Base-by-base conservation (phyloP, 2,329 filamentous ascomycete genomes). In the Xylaria sp. region DNA sequence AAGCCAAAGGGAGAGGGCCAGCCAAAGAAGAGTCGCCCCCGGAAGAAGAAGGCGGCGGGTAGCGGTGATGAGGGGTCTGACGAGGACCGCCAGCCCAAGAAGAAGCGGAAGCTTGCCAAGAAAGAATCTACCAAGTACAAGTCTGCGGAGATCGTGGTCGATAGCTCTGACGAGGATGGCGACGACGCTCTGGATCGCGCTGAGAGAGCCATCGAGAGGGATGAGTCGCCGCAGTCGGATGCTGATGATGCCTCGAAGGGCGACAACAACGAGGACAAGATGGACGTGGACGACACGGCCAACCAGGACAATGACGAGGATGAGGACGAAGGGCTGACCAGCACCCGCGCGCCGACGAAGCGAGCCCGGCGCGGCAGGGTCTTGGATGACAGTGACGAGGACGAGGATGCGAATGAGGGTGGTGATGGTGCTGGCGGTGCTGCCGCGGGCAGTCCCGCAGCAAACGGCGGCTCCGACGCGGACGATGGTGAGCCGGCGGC, bases 141-240 rank as follows among this genome's bases (percentile, higher is more conserved):
- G 81, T 92, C 89, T 46, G 86, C 83, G 1, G 92, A 96, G 72
- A 84, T 92, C 58, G 86, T 96, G 22, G 88, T 91, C 41, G 89
- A 93, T 59, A 91, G 87, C 60, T 84, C 82, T 16, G 83, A 82
- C 11, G 79, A 79, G 2, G 69, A 74, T 7, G 72, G 73, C 13
- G 71, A 74, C 1, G 72, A 78, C 39, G 71, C 70, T 4, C 71
- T 79, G 3, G 78, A 80, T n/a, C 72, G 72, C 24, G 76, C 76
- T 0, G 78, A 80, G 61, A 69, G 72, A 46, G 72, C 70, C 4
- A 64, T 78, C 2, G 73, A 74, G 26, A 68, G 52, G 57, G 64
- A 63, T 54, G 59, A 51, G 52, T 67, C 63, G 19, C 64, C 49
- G 39, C 57, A 50, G 42, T 65, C 64, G 17, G 70, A 69, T 38